Evolutionary conservation across 1,139 yeast genomes (phyloP), one percentile per base, ranked within the genome.

Genomic region (Yamadazyma epiphylla): DNA sequence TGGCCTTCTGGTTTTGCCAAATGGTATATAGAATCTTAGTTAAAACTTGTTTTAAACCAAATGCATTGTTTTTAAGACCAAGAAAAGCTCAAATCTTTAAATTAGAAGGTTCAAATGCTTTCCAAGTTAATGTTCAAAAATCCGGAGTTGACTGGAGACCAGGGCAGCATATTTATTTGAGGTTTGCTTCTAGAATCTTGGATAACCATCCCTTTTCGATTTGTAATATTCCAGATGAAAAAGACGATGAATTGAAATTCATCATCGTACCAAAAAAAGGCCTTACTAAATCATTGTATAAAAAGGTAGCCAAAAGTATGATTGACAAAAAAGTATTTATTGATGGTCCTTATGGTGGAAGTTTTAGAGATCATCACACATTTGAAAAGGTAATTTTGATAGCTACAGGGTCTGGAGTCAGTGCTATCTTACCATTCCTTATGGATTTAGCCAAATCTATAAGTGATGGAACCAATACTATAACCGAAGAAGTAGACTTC

Each of bases 281-380:
- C 0, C 54, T 77, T 32, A 78, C 85, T 1, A 45, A 35, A 26
- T 32, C 36, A 5, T 40, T 64, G 20, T 54, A 53, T 28, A 37
- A 49, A 8, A 55, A 59, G 38, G 45, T 65, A 27, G 55, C 58
- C 26, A 46, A 49, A 5, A 42, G 40, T 22, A 41, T 51, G 4
- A 25, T 20, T 13, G 12, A 22, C 16, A 58, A 57, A 37, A 48
- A 51, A 22, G 74, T 74, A 1, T 62, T 53, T 37, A 48, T 78
- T 27, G 85, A 78, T 48, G 85, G 85, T 3, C 81, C 85, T 2
- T 78, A 77, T 41, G 85, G 85, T 7, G 84, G 84, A 0, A 46
- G 72, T 27, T 49, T 62, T 10, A 60, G 85, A 43, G 74, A 74
- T 38, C 51, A 63, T 6, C 48, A 60, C 22, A 51, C 76, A 2